Conservation (phyloP, 768 basidiomycete species). For the Suillus lakei region DNA sequence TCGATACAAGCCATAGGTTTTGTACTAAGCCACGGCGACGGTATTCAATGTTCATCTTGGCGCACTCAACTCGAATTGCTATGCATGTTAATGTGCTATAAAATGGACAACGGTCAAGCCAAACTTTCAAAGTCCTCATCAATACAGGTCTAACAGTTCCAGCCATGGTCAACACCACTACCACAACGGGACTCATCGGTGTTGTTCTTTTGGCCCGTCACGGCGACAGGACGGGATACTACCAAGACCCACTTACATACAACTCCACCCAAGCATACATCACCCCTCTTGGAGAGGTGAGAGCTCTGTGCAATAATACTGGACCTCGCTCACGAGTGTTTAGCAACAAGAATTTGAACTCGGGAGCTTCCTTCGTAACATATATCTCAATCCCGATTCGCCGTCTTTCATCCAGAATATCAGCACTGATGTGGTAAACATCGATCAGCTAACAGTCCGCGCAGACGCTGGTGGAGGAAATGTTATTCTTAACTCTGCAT, state of each 20-base stretch:
- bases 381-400: too few species aligned
- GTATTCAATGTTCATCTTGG: not conserved
- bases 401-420: too few species aligned
- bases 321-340: too few species aligned
- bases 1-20: not conserved
- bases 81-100: not conserved
- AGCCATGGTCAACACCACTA: slow-evolving; percentile 29
- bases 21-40: not conserved
- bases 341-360: too few species aligned
- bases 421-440: slow-evolving; percentile 66
- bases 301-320: too few species aligned
- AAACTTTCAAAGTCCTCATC: not conserved
- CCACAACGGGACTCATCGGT: slow-evolving; percentile 53
- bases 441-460: slow-evolving; percentile 70
- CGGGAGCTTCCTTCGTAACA: too few species aligned
- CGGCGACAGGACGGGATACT: slow-evolving; percentile 70
- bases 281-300: too few species aligned
- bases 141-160: not conserved
- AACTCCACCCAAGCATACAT: slow-evolving; percentile 58
- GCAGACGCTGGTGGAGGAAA: slow-evolving; percentile 83
- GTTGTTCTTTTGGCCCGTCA: slow-evolving; percentile 78
- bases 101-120: not conserved
- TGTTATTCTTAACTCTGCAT: slow-evolving; percentile 82
- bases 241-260: slow-evolving; percentile 75
- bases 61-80: not conserved